Conservation (phyloP, 2,329 filamentous ascomycete species). For the Xylaria digitata region DNA sequence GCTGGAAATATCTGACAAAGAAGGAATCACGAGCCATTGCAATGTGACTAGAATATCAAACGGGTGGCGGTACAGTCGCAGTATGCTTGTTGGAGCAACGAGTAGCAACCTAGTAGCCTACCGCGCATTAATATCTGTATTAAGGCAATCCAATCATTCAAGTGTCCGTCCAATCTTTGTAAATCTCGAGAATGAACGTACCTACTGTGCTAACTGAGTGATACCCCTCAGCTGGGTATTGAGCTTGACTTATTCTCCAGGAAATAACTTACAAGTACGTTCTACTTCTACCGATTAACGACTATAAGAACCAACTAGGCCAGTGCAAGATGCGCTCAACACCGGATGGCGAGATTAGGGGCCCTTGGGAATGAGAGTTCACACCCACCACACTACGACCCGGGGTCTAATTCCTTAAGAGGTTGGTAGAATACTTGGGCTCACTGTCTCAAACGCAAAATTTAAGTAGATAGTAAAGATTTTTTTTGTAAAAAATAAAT, state of each 20-base stretch:
- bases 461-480: neutral
- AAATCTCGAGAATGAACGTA: neutral
- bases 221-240: neutral
- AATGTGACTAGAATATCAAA: neutral
- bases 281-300: neutral
- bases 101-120: neutral
- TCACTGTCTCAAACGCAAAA: neutral
- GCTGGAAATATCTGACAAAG: neutral
- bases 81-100: neutral
- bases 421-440: neutral
- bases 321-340: neutral
- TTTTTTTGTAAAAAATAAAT: slow-evolving; percentile 1
- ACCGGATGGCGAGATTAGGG: neutral
- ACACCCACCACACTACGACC: neutral
- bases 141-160: neutral
- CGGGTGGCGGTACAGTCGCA: neutral
- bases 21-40: neutral
- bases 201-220: neutral
- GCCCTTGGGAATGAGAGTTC: neutral
- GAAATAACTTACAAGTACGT: neutral
- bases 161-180: neutral
- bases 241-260: neutral
- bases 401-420: neutral
- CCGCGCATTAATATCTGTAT: neutral
- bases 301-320: too few relatives aligned